These are phyloP conservation scores for Flaveria sonorensis DNA, from an alignment of 129 eudicot species.

Conservation along the genomic window DNA sequence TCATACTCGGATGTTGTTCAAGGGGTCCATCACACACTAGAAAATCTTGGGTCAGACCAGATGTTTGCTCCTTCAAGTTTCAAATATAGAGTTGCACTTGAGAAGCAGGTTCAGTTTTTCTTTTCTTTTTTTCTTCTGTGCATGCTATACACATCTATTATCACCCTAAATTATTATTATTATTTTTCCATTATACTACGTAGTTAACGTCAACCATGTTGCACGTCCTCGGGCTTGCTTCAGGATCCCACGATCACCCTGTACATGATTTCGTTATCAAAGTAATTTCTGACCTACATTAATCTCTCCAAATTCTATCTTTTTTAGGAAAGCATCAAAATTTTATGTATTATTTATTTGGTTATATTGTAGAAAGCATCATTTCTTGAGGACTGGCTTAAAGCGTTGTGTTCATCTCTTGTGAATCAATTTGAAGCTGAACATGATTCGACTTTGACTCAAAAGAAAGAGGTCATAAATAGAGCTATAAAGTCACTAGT, in stretches of 20 bases:
- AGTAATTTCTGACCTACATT: slow-evolving; percentile 42
- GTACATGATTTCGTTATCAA: slow-evolving; percentile 62
- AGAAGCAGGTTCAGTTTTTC: slow-evolving; percentile 72
- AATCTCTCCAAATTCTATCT: neutral
- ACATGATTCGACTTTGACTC: slow-evolving; percentile 41
- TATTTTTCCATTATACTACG: slow-evolving; percentile 13
- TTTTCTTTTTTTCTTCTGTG: neutral
- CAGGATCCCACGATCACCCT: slow-evolving; percentile 47
- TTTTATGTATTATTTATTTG: neutral
- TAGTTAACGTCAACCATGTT: slow-evolving; percentile 94
- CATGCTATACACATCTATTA: neutral
- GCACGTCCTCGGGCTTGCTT: slow-evolving; percentile 80
- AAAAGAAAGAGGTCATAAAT: slow-evolving; percentile 60
- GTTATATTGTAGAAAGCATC: slow-evolving; percentile 58
- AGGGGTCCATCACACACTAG: slow-evolving; percentile 70
- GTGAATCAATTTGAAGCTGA: slow-evolving; percentile 48
- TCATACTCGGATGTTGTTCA: slow-evolving; percentile 82
- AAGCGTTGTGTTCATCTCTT: slow-evolving; percentile 52
- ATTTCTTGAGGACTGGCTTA: slow-evolving; percentile 78
- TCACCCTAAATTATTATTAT: neutral
- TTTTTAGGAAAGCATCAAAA: neutral
- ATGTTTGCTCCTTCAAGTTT: slow-evolving; percentile 73
- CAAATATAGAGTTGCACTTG: slow-evolving; percentile 79
- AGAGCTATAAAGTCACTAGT: slow-evolving; percentile 61
- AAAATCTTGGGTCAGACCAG: slow-evolving; percentile 72